These are phyloP conservation scores for Heliamphora pulchella DNA, from an alignment of 179 eudicot species.

Conservation along the genomic window DNA sequence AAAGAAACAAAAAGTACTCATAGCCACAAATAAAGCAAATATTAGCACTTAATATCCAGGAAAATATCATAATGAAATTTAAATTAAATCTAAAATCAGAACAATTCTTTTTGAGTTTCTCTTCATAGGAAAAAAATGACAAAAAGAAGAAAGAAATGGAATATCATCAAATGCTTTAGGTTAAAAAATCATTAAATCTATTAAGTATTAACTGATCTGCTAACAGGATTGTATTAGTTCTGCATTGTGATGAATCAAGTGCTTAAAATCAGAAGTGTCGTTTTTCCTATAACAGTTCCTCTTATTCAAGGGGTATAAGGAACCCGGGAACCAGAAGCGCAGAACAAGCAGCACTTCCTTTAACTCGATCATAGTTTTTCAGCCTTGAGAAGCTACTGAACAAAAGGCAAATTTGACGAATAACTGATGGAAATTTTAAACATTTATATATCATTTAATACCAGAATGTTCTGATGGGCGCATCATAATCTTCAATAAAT, in stretches of 20 bases:
- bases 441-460: neutral
- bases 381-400: no score
- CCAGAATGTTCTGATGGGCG: neutral
- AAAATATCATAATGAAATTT: no score
- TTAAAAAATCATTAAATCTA: neutral
- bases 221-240: neutral
- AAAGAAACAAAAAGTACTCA: neutral
- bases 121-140: neutral
- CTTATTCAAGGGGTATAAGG: no score
- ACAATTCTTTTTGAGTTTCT: neutral
- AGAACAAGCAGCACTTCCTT: neutral
- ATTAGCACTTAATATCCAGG: no score
- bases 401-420: neutral
- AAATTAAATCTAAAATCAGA: neutral
- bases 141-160: neutral
- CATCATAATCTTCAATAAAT: neutral
- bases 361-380: neutral
- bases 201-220: neutral
- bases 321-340: no score
- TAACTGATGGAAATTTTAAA: neutral
- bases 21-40: no score
- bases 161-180: neutral
- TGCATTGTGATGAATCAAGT: neutral
- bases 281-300: no score
- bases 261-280: neutral